Percentiles rank a stretch among this genome's conserved stretches.
phyloP scores from a whole-genome alignment of 257 asterid genomes.

The Solanum lignicaule region DNA sequence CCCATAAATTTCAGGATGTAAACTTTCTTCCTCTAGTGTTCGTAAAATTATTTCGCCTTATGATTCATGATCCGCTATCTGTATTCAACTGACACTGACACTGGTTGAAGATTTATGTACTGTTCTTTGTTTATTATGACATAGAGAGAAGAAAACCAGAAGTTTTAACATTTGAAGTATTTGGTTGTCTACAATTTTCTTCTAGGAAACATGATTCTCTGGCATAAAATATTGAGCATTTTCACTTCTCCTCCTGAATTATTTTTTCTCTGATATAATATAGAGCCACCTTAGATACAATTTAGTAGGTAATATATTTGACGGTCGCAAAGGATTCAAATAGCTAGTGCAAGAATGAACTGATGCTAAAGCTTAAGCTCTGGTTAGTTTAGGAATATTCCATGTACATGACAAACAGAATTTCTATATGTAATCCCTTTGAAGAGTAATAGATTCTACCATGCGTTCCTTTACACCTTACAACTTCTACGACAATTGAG shows the following conservation, averaged over 20 bases:
- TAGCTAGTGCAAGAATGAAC: not conserved
- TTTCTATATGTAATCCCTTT: not conserved
- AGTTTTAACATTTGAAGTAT: not conserved
- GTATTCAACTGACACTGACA: not conserved
- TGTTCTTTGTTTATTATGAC: not conserved
- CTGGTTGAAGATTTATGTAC: not conserved
- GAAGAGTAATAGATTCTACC: not conserved
- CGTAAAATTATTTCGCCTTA: not conserved
- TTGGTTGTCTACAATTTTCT: not conserved
- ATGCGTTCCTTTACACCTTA: not conserved
- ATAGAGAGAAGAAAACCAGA: not conserved
- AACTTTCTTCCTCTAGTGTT: not conserved
- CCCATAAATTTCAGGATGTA: slow-evolving; percentile 13
- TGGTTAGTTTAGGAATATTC: not conserved
- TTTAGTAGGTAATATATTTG: not conserved
- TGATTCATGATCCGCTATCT: not conserved
- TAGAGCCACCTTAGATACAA: not conserved
- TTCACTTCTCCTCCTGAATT: not conserved
- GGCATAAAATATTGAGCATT: not conserved
- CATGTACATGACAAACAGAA: not conserved
- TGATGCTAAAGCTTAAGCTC: not conserved
- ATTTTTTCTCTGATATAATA: not conserved
- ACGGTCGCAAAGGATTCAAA: not conserved
- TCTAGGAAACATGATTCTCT: not conserved
- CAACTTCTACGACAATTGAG: not conserved